These are phyloP conservation scores for Cephaloascus albidus DNA, from an alignment of 805 yeast species.

Conservation along the genomic window DNA sequence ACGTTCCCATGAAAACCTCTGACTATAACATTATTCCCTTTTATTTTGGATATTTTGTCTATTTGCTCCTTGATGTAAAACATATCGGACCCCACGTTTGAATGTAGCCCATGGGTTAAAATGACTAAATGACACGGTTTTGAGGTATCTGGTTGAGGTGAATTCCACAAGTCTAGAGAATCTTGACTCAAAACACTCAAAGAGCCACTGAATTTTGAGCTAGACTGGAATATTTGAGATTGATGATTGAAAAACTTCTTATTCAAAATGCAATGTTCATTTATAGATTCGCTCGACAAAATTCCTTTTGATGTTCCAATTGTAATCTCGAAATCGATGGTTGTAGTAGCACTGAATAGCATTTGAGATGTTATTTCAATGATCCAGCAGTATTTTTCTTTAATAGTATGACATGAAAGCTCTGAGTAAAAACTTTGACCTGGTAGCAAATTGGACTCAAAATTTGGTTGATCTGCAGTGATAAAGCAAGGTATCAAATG, in stretches of 20 bases:
- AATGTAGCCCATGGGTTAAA: constrained; percentile 86
- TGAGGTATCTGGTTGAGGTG: constrained; percentile 37
- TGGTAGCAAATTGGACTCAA: constrained; percentile 63
- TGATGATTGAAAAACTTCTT: not conserved
- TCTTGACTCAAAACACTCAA: constrained; percentile 43
- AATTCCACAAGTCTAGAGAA: constrained; percentile 69
- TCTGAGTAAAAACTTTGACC: constrained; percentile 56
- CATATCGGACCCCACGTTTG: constrained; percentile 88
- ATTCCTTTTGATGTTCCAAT: constrained; percentile 37
- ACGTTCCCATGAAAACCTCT: constrained; percentile 79
- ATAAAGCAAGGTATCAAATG: constrained; percentile 44
- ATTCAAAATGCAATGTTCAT: constrained; percentile 5
- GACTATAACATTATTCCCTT: constrained; percentile 61
- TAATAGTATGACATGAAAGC: constrained; percentile 54
- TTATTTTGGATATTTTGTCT: constrained; percentile 32
- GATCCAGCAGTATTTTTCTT: constrained; percentile 57
- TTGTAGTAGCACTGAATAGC: constrained; percentile 60
- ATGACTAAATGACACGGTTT: constrained; percentile 76
- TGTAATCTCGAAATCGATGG: constrained; percentile 55
- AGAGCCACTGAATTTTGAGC: not conserved
- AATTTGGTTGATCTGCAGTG: constrained; percentile 71
- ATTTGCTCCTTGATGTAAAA: constrained; percentile 75
- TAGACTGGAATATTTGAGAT: not conserved
- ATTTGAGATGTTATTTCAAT: constrained; percentile 78
- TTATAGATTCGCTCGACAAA: constrained; percentile 19